phyloP scores from a whole-genome alignment of 2,329 filamentous ascomycete species.

The Bisporella sp. region DNA sequence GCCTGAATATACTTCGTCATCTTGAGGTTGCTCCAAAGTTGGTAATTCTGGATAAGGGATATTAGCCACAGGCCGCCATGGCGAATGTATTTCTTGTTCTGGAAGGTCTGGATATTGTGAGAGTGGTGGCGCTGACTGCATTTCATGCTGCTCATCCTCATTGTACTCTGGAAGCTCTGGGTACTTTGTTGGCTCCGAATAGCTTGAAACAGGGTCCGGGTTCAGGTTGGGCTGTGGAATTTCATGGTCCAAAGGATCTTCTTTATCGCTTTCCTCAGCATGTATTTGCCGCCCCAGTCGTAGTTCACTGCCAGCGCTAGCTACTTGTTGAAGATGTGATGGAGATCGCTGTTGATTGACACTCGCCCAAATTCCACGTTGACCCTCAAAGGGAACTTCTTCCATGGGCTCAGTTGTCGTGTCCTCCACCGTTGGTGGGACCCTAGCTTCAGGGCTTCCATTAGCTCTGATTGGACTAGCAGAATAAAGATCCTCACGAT shows the following conservation, averaged over 20 bases:
- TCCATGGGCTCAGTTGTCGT: neutral
- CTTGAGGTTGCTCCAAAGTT: conserved; percentile 1
- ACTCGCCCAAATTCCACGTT: conserved; percentile 17
- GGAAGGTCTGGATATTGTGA: conserved; percentile 6
- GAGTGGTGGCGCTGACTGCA: too few relatives aligned
- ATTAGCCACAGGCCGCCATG: too few relatives aligned
- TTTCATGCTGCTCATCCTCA: neutral
- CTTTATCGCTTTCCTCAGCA: too few relatives aligned
- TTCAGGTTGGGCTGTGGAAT: too few relatives aligned
- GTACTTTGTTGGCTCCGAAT: too few relatives aligned
- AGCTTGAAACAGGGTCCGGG: too few relatives aligned
- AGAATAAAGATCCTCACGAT: conserved; percentile 5
- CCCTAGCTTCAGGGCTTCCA: neutral
- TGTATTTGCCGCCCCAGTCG: too few relatives aligned
- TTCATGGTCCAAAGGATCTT: too few relatives aligned
- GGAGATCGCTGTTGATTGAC: conserved; percentile 5
- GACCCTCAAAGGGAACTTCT: conserved; percentile 7
- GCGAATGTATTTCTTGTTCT: conserved; percentile 1
- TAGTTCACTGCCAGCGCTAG: too few relatives aligned
- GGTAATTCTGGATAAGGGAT: conserved; percentile 17
- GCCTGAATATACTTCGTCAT: neutral
- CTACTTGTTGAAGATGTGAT: too few relatives aligned
- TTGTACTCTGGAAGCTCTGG: neutral
- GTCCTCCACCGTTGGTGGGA: neutral
- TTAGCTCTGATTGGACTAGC: neutral